Evolutionary conservation across 768 basidiomycete genomes (phyloP), one percentile per base, ranked within the genome.

Genomic region (Mycena vulgaris): DNA sequence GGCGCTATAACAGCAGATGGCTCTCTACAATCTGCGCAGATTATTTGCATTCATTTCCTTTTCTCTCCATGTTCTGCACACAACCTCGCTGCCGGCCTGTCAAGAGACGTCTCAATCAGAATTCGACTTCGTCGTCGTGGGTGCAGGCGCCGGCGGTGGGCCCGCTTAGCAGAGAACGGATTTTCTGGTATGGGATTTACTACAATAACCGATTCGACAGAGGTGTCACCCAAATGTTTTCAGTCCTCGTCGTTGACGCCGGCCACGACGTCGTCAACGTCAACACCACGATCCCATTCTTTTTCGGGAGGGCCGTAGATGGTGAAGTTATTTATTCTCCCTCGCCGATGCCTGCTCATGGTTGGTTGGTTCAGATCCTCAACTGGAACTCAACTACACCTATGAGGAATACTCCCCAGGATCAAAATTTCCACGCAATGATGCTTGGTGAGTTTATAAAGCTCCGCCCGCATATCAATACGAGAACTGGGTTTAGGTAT

Each of bases 201-300:
- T 16, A 25, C 23, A 19, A 14, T 14, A 45, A 45, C 48, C 28
- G 52, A n/a, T 37, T 23, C 30, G 10, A 6, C 28, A 3, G 28
- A 19, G 7, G 11, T 27, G 13, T 51, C 21, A 30, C 49, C 11
- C 14, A 3, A 2, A 13, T 57, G 19, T 39, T 59, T 37, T 21
- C 37, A 79, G 80, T 79, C 1, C 75, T 80, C 23, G 66, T 80
- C 11, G 71, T 81, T n/a, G 80, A 81, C 35, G 77, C 78, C 13
- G 77, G 80, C 1, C 75, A 78, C 55, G 76, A 76, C 31, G 73
- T 76, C n/a, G 64, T 68, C 33, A 78, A 72, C 40, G 31, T 77
- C 30, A 79, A 80, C 45, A 78, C 80, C 1, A 81, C 78, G 0
- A 74, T 81, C 27, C 80, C 78, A 4, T 66, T 73, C 16, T 80